A percentile compares a stretch with the other conserved stretches of the same genome.
phyloP scores from a whole-genome alignment of 2,329 filamentous ascomycete species.

The Juglanconis oblonga region DNA sequence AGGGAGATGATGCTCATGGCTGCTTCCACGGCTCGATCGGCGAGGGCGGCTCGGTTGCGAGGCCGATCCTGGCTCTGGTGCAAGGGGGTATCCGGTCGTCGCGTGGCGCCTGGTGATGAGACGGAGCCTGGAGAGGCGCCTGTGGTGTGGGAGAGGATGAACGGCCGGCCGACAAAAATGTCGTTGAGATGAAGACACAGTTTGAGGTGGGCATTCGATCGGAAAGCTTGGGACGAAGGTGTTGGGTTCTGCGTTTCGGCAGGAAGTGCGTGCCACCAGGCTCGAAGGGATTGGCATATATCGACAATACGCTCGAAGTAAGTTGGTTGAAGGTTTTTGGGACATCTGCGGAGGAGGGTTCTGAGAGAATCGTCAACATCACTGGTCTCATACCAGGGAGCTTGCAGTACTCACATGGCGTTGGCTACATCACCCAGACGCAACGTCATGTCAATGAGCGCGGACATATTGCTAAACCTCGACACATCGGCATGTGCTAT shows the following conservation, averaged over 20 bases:
- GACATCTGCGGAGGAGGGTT: slow-evolving; percentile 35
- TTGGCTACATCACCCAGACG: slow-evolving; percentile 36
- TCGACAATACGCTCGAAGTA: slow-evolving; percentile 36
- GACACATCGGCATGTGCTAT: slow-evolving; percentile 4
- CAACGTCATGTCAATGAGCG: slow-evolving; percentile 29
- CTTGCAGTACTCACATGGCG: slow-evolving; percentile 32
- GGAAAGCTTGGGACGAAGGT: slow-evolving; percentile 38
- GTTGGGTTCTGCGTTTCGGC: slow-evolving; percentile 38
- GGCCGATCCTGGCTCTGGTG: background rate
- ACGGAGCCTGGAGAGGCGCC: slow-evolving; percentile 1
- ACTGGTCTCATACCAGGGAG: too few relatives aligned
- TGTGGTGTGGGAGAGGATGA: slow-evolving; percentile 39
- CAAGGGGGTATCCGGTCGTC: background rate
- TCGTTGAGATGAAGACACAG: slow-evolving; percentile 51
- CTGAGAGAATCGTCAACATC: slow-evolving; percentile 27
- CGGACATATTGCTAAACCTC: slow-evolving; percentile 15
- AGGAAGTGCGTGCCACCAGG: slow-evolving; percentile 39
- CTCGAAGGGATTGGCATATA: slow-evolving; percentile 34
- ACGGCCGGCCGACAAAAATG: slow-evolving; percentile 52
- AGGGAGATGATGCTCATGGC: slow-evolving; percentile 49
- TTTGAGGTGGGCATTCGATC: slow-evolving; percentile 48
- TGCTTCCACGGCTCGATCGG: slow-evolving; percentile 50
- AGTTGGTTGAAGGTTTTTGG: slow-evolving; percentile 35
- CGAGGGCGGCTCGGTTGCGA: slow-evolving; percentile 29
- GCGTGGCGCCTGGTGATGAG: background rate